These are phyloP conservation scores for Plantago lanceolata DNA, from an alignment of 305 asterid genomes.

Conservation along the genomic window DNA sequence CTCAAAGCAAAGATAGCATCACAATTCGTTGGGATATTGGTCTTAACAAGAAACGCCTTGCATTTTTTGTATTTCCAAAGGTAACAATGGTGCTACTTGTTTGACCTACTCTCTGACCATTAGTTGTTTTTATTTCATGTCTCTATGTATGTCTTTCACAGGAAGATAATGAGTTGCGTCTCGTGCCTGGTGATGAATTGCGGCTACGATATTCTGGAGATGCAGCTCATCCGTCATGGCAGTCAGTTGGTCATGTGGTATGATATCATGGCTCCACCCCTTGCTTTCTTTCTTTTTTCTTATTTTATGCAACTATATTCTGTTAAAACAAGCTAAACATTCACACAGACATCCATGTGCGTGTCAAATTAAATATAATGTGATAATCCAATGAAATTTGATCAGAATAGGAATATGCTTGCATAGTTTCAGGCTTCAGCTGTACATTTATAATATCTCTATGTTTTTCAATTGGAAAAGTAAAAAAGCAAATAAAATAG, in stretches of 20 bases:
- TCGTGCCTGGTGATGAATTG: constrained; percentile 99
- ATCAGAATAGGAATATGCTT: no score
- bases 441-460: no score
- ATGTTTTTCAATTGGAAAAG: neutral
- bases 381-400: neutral
- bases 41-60: constrained; percentile 95
- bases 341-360: neutral
- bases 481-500: neutral
- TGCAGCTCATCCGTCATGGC: constrained; percentile 95
- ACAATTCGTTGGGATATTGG: constrained; percentile 98
- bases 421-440: no score
- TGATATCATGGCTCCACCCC: constrained; percentile 26
- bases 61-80: constrained; percentile 96
- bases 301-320: no score
- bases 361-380: neutral
- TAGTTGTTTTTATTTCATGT: constrained; percentile 10
- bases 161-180: constrained; percentile 99
- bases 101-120: constrained; percentile 3
- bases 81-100: constrained; percentile 32
- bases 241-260: constrained; percentile 99
- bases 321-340: neutral
- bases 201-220: constrained; percentile 96
- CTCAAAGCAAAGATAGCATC: constrained; percentile 94
- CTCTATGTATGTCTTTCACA: constrained; percentile 35
- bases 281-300: neutral